Evolutionary conservation across 495 filamentous ascomycete genomes (phyloP).

Genomic region (Amorphotheca resinae): DNA sequence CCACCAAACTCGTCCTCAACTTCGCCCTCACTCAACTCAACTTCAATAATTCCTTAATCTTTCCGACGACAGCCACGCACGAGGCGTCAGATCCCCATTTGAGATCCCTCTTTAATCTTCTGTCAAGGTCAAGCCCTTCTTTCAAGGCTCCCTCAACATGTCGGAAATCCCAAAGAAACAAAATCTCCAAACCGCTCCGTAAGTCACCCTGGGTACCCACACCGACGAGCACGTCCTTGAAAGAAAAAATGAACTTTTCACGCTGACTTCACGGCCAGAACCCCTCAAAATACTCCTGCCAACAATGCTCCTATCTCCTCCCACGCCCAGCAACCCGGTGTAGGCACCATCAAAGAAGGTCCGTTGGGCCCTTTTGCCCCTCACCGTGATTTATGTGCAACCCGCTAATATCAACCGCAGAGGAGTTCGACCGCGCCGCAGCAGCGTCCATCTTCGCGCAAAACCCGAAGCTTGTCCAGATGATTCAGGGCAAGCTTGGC

Average conservation of each 20-base stretch:
- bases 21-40: not conserved
- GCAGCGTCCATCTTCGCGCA: conserved; percentile 87
- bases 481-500: conserved; percentile 95
- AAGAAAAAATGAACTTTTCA: not conserved
- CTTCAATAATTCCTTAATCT: not conserved
- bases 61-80: conserved; percentile 14
- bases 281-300: conserved; percentile 91
- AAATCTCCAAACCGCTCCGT: conserved; percentile 64
- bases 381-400: conserved; percentile 13
- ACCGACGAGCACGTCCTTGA: not conserved
- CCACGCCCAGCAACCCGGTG: conserved; percentile 87
- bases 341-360: conserved; percentile 98
- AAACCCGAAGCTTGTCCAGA: conserved; percentile 83
- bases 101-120: conserved; percentile 14
- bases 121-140: conserved; percentile 3
- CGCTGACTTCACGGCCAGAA: conserved; percentile 38
- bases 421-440: conserved; percentile 76
- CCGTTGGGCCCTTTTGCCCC: conserved; percentile 25
- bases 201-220: conserved; percentile 27
- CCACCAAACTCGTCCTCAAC: not conserved
- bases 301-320: conserved; percentile 95
- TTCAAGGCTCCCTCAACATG: conserved; percentile 36
- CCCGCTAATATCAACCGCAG: conserved; percentile 33
- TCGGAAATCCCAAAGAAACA: conserved; percentile 41
- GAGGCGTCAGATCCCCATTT: not conserved